Evolutionary conservation across 106 monocot species (phyloP).

Genomic region (Gastrodia elata): DNA sequence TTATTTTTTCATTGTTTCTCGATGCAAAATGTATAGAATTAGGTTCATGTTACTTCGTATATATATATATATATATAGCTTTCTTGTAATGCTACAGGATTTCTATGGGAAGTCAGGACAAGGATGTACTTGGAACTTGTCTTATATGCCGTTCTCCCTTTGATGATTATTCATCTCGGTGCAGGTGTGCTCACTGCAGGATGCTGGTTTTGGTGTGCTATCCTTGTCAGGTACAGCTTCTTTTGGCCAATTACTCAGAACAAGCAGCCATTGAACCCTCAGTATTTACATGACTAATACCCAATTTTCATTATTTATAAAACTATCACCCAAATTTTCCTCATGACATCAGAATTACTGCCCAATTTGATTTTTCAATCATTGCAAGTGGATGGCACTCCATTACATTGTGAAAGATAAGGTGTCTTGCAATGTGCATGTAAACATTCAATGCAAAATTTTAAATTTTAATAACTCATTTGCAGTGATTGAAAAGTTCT

Average conservation of each 20-base stretch:
- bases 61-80: background rate
- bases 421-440: too few species aligned
- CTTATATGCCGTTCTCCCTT: conserved; percentile 59
- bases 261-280: too few species aligned
- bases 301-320: too few species aligned
- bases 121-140: conserved; percentile 53
- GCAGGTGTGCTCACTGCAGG: conserved; percentile 65
- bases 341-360: too few species aligned
- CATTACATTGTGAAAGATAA: too few species aligned
- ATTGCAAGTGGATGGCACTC: too few species aligned
- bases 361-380: too few species aligned
- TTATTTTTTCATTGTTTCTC: conserved; percentile 3
- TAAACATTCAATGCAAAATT: too few species aligned
- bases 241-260: background rate
- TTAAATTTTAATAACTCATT: too few species aligned
- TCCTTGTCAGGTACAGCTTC: conserved; percentile 49
- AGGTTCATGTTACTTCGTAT: background rate
- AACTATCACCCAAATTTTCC: too few species aligned
- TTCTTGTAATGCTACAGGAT: conserved; percentile 34
- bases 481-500: too few species aligned
- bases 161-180: conserved; percentile 89
- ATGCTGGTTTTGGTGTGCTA: conserved; percentile 83
- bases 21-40: background rate
- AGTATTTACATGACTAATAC: too few species aligned
- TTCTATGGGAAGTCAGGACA: conserved; percentile 71